Evolutionary conservation across 257 asterid species (phyloP), one percentile per base, ranked within the genome.

Genomic region (Solanum neorickii): DNA sequence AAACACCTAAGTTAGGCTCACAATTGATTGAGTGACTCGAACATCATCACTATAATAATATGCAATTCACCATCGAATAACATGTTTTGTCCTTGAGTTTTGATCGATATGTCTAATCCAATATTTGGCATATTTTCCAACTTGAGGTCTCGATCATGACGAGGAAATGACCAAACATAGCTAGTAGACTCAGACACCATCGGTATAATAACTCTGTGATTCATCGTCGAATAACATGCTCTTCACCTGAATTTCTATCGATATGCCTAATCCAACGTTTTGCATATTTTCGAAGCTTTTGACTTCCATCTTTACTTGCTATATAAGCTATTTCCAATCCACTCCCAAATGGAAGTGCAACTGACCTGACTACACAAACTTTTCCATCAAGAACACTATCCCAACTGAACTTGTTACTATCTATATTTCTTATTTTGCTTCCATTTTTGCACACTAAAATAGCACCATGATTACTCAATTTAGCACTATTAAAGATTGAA

Each of bases 41-140:
- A 41, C 35, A 75, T 42, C 83, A 41, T 23, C 11, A 29, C 23
- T 41, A 77, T 23, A 42, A 42, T n/a, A 42, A n/a, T 44, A 14
- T 16, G 69, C 35, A 35, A 33, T 66, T 88, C 73, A 91, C 39
- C 88, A 52, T 11, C 89, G 87, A 74, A 87, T 72, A 16, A 90
- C 46, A 87, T 88, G 90, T 62, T 88, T 91, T 60, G 88, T 91
- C 4, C 93, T 87, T 1, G 89, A 88, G 2, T 46, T 41, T 27
- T 23, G 83, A 88, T 90, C 92, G 21, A 90, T 11, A 25, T 82
- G 80, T 83, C 86, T 86, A 83, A 90, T 86, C 93, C 93, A 91
- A 76, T 74, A 25, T 27, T 39, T n/a, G 76, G 80, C 25, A 4
- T 83, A 82, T 49, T 83, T 75, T 14, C 83, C 37, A 78, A 78